These are phyloP conservation scores for Blastocystis hominis DNA, from an alignment of 352 stramenopile species.

Conservation along the genomic window DNA sequence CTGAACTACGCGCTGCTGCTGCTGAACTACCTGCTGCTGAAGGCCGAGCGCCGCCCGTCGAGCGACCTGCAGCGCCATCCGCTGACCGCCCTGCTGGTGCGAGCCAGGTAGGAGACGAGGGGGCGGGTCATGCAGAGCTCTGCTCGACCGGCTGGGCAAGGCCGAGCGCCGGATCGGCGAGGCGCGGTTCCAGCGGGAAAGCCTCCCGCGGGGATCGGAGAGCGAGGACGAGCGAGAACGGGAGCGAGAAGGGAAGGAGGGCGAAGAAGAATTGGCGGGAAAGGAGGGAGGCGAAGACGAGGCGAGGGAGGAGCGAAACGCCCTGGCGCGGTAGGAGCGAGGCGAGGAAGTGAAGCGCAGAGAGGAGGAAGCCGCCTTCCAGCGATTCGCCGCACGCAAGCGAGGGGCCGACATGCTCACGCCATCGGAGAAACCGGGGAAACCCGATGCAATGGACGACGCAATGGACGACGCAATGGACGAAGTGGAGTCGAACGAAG, in stretches of 20 bases:
- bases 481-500: too few relatives aligned
- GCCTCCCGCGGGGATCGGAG: too few relatives aligned
- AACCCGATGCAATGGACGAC: too few relatives aligned
- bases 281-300: slow-evolving; percentile 55
- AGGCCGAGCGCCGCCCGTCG: not conserved
- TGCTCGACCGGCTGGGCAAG: not conserved
- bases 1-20: not conserved
- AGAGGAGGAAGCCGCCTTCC: too few relatives aligned
- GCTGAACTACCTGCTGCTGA: slow-evolving; percentile 30
- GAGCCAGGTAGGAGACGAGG: not conserved
- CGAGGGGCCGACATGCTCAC: too few relatives aligned
- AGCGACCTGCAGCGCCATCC: not conserved
- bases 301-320: not conserved
- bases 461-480: too few relatives aligned
- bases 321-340: slow-evolving; percentile 49
- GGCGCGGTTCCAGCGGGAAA: not conserved
- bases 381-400: too few relatives aligned
- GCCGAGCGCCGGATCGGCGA: not conserved
- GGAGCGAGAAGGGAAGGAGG: not conserved
- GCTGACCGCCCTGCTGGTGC: not conserved
- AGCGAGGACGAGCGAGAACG: not conserved
- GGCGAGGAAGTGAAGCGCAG: too few relatives aligned
- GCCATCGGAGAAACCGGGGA: too few relatives aligned
- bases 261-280: not conserved
- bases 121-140: not conserved